Percentiles rank a stretch among this genome's conserved stretches.
Evolutionary conservation across 257 asterid genomes (phyloP).

Genomic region (Henckelia pumila): DNA sequence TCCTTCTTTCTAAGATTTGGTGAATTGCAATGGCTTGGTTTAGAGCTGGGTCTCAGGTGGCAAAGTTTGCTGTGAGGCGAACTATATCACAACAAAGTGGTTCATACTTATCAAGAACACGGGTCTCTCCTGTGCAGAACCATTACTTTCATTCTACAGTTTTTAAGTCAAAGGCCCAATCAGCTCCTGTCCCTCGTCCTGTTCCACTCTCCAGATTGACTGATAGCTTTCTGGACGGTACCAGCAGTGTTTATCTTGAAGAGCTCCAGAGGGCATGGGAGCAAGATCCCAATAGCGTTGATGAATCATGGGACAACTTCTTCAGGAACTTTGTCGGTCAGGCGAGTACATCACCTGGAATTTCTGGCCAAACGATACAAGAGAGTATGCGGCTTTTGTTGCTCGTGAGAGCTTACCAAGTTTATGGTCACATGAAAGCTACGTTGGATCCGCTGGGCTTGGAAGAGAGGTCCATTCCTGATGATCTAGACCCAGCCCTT

Average conservation of each 20-base stretch:
- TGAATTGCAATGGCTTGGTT: slow-evolving; percentile 51
- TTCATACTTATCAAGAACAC: slow-evolving; percentile 34
- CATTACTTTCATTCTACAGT: slow-evolving; percentile 46
- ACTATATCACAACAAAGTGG: slow-evolving; percentile 39
- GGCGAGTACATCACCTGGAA: slow-evolving; percentile 86
- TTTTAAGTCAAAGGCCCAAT: slow-evolving; percentile 45
- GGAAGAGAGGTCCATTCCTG: slow-evolving; percentile 77
- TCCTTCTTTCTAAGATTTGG: slow-evolving; percentile 23
- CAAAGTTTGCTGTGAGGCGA: slow-evolving; percentile 56
- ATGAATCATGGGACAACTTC: slow-evolving; percentile 97
- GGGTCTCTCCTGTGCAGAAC: slow-evolving; percentile 30
- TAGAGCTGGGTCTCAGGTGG: slow-evolving; percentile 53
- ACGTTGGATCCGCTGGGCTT: slow-evolving; percentile 78
- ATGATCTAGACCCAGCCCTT: slow-evolving; percentile 80
- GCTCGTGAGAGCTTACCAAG: slow-evolving; percentile 96
- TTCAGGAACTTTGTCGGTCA: slow-evolving; percentile 92
- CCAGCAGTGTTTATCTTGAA: slow-evolving; percentile 95
- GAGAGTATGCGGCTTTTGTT: slow-evolving; percentile 90
- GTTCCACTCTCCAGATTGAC: slow-evolving; percentile 67
- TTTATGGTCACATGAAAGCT: slow-evolving; percentile 95
- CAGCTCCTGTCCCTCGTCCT: slow-evolving; percentile 63
- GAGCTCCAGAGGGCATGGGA: slow-evolving; percentile 99
- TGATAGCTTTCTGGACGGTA: slow-evolving; percentile 72
- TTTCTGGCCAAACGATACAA: slow-evolving; percentile 97
- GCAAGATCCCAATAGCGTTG: slow-evolving; percentile 90